Base-by-base conservation (phyloP, 176 grass and related monocot genomes). In the Phragmites australis region DNA sequence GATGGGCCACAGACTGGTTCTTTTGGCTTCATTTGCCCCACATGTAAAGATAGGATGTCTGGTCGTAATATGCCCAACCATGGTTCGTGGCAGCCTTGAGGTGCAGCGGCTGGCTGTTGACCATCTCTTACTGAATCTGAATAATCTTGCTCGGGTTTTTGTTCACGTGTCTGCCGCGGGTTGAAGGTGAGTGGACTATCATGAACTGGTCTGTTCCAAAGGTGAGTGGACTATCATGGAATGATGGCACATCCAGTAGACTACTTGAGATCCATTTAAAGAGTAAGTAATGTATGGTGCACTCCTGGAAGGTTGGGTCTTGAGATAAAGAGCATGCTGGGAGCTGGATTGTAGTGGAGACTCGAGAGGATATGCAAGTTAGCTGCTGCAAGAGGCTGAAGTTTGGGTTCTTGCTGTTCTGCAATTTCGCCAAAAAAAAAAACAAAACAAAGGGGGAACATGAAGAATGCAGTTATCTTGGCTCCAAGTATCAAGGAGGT, bases 1-100 rank as follows among this genome's bases (percentile, higher is more conserved):
- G 66, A 89, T 12, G 84, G 63, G 43, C 86, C 79, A 32, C 86
- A 82, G 69, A 34, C 82, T 69, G 90, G 72, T 82, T 85, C 90
- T 21, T 76, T 94, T 58, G 90, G 84, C 22, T 81, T 86, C 54
- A 96, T 99, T 40, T 96, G 97, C 30, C 93, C 90, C 26, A 13
- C 92, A 9, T 99, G 97, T 40, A 99, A 90, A 78, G 90, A 85
- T 12, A 91, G 78, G 79, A 82, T 96, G 44, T 65, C 93, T 18
- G 97, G 68, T 84, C 66, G 21, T 42, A 86, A 72, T 74, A 47
- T 66, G 31, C 78, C 72, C 59, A 82, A 46, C 58, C 82, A 73
- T 59, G 72, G 88, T 41, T 76, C 79, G 30, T 86, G 87, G 87
- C 63, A 85, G 60, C 58, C 83, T n/a, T 90, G 65, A 89, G 32